A percentile compares a stretch with the other conserved stretches of the same genome.
These are phyloP conservation scores for Aureobasidium sp. DNA, from an alignment of 2,329 filamentous ascomycete genomes.

Conservation along the genomic window DNA sequence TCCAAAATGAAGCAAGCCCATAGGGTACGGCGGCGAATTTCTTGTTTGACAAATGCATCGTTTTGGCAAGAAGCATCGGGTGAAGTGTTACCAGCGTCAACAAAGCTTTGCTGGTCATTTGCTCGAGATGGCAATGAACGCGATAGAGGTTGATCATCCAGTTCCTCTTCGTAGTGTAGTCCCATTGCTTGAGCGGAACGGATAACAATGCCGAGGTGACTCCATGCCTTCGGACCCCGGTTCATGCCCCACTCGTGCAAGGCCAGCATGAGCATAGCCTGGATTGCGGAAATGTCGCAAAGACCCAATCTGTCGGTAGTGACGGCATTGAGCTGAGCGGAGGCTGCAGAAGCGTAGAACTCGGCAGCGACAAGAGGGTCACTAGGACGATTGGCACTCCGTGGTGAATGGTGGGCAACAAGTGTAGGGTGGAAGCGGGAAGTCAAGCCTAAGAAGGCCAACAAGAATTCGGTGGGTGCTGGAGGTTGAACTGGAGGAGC, in stretches of 20 bases:
- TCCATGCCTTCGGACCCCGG: conserved; percentile 54
- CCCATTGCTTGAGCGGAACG: conserved; percentile 54
- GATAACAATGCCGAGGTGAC: conserved; percentile 52
- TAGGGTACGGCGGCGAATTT: conserved; percentile 60
- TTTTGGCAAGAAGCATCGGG: conserved; percentile 16
- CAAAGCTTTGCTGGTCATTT: neutral
- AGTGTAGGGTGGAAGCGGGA: conserved; percentile 58
- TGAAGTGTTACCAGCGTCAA: neutral
- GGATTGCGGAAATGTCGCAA: conserved; percentile 54
- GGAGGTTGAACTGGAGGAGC: conserved; percentile 34
- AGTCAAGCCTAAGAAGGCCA: conserved; percentile 61
- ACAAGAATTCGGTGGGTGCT: conserved; percentile 48
- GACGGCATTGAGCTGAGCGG: conserved; percentile 42
- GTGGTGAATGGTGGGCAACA: conserved; percentile 46
- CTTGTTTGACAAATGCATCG: conserved; percentile 48
- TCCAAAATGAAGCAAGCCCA: conserved; percentile 69
- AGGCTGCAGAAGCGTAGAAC: conserved; percentile 54
- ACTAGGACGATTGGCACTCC: conserved; percentile 33
- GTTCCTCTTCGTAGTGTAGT: conserved; percentile 48
- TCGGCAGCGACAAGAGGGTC: conserved; percentile 52
- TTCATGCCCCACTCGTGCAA: conserved; percentile 64
- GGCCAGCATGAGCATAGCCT: conserved; percentile 61
- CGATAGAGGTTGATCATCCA: conserved; percentile 27
- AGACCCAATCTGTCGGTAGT: conserved; percentile 37
- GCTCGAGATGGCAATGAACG: conserved; percentile 28